A percentile compares a stretch with the other conserved stretches of the same genome.
Evolutionary conservation across 768 basidiomycete species (phyloP).

Genomic region (Paxillus involutus): DNA sequence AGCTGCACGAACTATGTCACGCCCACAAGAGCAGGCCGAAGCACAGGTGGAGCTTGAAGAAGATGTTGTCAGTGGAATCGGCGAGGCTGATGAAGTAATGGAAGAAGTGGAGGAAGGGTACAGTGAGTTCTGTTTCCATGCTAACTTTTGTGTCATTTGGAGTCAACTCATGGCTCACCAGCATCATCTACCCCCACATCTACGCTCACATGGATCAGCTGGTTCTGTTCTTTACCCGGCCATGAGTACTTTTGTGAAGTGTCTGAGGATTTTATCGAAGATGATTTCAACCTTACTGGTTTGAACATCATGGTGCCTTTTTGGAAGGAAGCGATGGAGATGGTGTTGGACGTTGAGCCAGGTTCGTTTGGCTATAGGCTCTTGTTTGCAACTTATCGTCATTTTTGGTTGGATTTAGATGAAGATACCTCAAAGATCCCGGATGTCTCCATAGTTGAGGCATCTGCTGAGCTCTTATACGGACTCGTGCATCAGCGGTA

Average conservation of each 20-base stretch:
- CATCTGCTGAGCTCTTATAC: conserved; percentile 95
- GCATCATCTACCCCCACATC: conserved; percentile 91
- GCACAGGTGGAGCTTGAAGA: conserved; percentile 57
- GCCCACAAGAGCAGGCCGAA: conserved; percentile 40
- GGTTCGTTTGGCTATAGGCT: conserved; percentile 51
- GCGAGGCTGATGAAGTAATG: conserved; percentile 77
- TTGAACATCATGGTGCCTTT: conserved; percentile 96
- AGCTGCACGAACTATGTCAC: conserved; percentile 36
- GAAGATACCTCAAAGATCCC: conserved; percentile 97
- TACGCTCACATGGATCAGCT: conserved; percentile 92
- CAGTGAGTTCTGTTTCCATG: conserved; percentile 53
- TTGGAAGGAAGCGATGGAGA: conserved; percentile 99
- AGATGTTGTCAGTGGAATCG: conserved; percentile 56
- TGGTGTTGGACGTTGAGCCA: conserved; percentile 99
- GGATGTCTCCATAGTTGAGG: conserved; percentile 97
- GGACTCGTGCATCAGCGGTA: conserved; percentile 97
- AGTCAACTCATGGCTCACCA: conserved; percentile 30
- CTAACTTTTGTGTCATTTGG: conserved; percentile 1
- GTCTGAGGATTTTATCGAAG: conserved; percentile 98
- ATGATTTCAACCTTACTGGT: conserved; percentile 98
- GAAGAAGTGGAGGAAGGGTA: conserved; percentile 69
- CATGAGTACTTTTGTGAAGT: conserved; percentile 99
- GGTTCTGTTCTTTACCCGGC: conserved; percentile 93
- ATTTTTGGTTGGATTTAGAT: conserved; percentile 40
- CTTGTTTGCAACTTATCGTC: conserved; percentile 7